Evolutionary conservation across 768 basidiomycete species (phyloP), one percentile per base, ranked within the genome.

Genomic region (Mrakia frigida): DNA sequence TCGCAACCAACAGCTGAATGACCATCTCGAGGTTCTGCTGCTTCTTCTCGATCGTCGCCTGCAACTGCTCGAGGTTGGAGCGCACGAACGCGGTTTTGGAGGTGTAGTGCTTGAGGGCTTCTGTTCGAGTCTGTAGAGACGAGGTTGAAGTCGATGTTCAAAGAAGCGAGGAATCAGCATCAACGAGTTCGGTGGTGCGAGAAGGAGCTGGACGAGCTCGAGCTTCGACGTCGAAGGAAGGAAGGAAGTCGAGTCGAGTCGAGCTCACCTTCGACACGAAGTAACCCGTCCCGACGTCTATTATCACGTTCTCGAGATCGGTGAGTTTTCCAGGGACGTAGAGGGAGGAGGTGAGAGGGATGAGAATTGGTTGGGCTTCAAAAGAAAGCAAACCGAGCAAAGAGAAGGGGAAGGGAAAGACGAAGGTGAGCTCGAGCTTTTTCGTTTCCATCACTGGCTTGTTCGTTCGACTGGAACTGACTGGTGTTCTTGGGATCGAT

Each of bases 221-320:
- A 60, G 31, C 53, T 6, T 7, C n/a, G 63, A 4, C 9, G n/a
- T 13, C 23, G 0, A 72, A 52, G 50, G n/a, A 60, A 31, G 43
- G 37, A 63, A 71, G 41, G 31, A 59, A 33, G 65, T 33, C 13
- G 35, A 60, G 10, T 7, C 14, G 18, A 39, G 35, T 33, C 10
- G 31, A 60, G 79, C 85, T 61, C 67, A 93, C 97, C 88, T 98
- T 99, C 84, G 92, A 90, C 25, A 98, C 92, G 80, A 90, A 98
- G 84, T 98, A 99, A 0, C 97, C 96, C 0, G 96, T 98, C 1
- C 97, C 97, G 37, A 98, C 87, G 82, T 99, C 97, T 53, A 98
- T 89, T 78, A 98, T 90, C 67, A 99, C 95, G 80, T 93, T 88
- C 63, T 94, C 91, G 0, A 88, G 83, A 81, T 97, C 91, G 59